Evolutionary conservation across 768 basidiomycete species (phyloP).

Genomic region (Collybiopsis confluens): DNA sequence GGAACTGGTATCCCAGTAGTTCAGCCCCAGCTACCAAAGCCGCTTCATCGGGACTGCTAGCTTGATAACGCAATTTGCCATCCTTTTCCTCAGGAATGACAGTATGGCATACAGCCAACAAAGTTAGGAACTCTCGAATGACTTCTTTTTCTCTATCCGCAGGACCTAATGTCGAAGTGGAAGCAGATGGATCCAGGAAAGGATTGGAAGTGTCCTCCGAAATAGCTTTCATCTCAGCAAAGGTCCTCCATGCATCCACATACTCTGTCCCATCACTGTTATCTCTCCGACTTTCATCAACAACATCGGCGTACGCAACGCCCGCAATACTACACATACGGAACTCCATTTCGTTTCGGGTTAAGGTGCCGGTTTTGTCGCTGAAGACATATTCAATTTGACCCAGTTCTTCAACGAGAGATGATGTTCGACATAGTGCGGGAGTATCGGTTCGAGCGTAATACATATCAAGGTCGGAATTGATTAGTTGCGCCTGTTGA

Average conservation of each 20-base stretch:
- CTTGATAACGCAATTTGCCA: slow-evolving; percentile 91
- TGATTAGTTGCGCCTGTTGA: slow-evolving; percentile 96
- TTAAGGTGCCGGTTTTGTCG: slow-evolving; percentile 93
- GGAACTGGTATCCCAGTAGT: slow-evolving; percentile 87
- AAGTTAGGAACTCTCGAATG: slow-evolving; percentile 68
- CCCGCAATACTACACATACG: slow-evolving; percentile 86
- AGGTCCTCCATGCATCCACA: slow-evolving; percentile 69
- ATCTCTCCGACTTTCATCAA: slow-evolving; percentile 81
- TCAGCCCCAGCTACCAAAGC: slow-evolving; percentile 95
- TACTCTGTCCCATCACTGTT: slow-evolving; percentile 36
- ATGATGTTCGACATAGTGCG: slow-evolving; percentile 95
- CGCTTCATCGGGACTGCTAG: slow-evolving; percentile 96
- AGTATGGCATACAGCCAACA: slow-evolving; percentile 95
- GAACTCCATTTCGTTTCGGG: slow-evolving; percentile 99
- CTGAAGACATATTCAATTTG: slow-evolving; percentile 97
- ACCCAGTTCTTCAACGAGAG: slow-evolving; percentile 95
- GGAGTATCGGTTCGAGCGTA: slow-evolving; percentile 93
- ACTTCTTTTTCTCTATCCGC: slow-evolving; percentile 46
- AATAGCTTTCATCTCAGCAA: slow-evolving; percentile 62
- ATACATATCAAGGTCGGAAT: slow-evolving; percentile 98
- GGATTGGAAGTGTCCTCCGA: slow-evolving; percentile 54
- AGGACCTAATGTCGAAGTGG: slow-evolving; percentile 25
- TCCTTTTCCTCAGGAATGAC: slow-evolving; percentile 92
- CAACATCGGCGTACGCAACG: slow-evolving; percentile 82
- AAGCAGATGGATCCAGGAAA: slow-evolving; percentile 45